These are phyloP conservation scores for Aspergillus egyptiacus DNA, from an alignment of 495 filamentous ascomycete species.

Conservation along the genomic window DNA sequence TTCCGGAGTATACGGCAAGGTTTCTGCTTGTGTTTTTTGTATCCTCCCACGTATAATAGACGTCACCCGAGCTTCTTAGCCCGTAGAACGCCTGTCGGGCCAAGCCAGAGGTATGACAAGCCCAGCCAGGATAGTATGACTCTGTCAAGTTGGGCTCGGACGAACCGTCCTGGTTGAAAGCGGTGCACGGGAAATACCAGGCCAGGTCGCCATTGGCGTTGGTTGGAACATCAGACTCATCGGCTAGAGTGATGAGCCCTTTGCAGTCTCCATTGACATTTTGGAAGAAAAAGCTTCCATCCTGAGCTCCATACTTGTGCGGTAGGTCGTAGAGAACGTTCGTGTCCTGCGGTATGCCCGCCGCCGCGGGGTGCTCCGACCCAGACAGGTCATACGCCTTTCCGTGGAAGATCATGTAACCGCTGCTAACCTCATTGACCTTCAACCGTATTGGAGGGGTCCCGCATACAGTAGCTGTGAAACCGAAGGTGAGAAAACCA, in stretches of 20 bases:
- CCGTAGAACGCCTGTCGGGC: constrained; percentile 71
- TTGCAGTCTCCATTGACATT: constrained; percentile 99
- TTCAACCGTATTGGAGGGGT: constrained; percentile 60
- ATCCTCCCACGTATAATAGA: constrained; percentile 96
- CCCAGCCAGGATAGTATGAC: constrained; percentile 75
- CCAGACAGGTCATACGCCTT: constrained; percentile 69
- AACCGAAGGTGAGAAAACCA: constrained; percentile 95
- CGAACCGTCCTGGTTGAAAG: constrained; percentile 92
- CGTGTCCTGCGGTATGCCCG: constrained; percentile 59
- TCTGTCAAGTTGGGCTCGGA: constrained; percentile 63
- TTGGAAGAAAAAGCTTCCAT: constrained; percentile 96
- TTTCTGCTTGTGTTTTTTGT: constrained; percentile 84
- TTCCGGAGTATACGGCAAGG: constrained; percentile 86
- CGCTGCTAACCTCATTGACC: constrained; percentile 68
- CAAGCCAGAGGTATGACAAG: constrained; percentile 71
- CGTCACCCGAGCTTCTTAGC: constrained; percentile 56
- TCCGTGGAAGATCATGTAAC: constrained; percentile 96
- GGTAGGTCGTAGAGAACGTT: constrained; percentile 86
- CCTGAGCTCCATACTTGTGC: constrained; percentile 72
- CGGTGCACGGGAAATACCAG: constrained; percentile 94
- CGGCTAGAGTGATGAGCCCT: constrained; percentile 67
- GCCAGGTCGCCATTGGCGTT: constrained; percentile 68
- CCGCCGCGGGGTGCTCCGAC: constrained; percentile 72
- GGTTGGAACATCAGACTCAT: constrained; percentile 71
- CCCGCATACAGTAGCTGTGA: constrained; percentile 82